A percentile compares a stretch with the other conserved stretches of the same genome.
These are phyloP conservation scores for Chalaropsis thielavioides DNA, from an alignment of 2,329 filamentous ascomycete genomes.

Conservation along the genomic window DNA sequence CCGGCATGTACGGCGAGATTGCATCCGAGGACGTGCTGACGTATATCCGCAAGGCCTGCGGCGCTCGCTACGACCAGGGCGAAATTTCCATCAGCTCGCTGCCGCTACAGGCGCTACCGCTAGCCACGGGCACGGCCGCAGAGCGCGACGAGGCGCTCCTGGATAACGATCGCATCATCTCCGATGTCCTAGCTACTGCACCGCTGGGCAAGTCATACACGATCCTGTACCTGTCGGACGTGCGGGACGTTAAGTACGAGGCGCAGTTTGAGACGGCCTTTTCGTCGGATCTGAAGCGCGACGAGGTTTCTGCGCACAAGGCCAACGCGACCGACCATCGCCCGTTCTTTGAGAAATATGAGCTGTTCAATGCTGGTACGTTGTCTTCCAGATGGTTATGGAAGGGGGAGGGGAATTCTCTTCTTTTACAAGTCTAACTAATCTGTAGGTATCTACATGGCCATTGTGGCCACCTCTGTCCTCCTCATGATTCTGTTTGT, in stretches of 20 bases:
- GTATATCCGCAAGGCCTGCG: slow-evolving; percentile 35
- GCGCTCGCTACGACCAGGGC: slow-evolving; percentile 16
- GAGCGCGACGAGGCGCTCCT: slow-evolving; percentile 5
- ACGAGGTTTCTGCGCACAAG: slow-evolving; percentile 25
- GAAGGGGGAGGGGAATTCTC: background rate
- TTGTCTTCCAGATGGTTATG: slow-evolving; percentile 16
- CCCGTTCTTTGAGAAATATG: slow-evolving; percentile 77
- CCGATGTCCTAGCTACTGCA: slow-evolving; percentile 32
- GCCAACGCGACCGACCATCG: slow-evolving; percentile 32
- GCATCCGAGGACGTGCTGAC: slow-evolving; percentile 29
- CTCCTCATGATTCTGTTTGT: slow-evolving; percentile 66
- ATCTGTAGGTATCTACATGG: slow-evolving; percentile 70
- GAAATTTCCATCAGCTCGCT: slow-evolving; percentile 14
- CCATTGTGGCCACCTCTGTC: slow-evolving; percentile 53
- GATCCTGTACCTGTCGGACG: slow-evolving; percentile 55
- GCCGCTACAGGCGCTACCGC: slow-evolving; percentile 13
- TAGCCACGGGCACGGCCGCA: background rate
- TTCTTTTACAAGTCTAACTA: background rate
- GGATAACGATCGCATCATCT: slow-evolving; percentile 33
- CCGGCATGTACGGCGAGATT: slow-evolving; percentile 42
- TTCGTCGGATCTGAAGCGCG: slow-evolving; percentile 54
- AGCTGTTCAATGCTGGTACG: slow-evolving; percentile 80
- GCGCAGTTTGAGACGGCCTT: slow-evolving; percentile 18
- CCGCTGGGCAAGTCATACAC: slow-evolving; percentile 44
- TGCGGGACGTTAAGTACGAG: slow-evolving; percentile 24